Evolutionary conservation across 768 basidiomycete genomes (phyloP).

Genomic region (Gautieria morchelliformis): DNA sequence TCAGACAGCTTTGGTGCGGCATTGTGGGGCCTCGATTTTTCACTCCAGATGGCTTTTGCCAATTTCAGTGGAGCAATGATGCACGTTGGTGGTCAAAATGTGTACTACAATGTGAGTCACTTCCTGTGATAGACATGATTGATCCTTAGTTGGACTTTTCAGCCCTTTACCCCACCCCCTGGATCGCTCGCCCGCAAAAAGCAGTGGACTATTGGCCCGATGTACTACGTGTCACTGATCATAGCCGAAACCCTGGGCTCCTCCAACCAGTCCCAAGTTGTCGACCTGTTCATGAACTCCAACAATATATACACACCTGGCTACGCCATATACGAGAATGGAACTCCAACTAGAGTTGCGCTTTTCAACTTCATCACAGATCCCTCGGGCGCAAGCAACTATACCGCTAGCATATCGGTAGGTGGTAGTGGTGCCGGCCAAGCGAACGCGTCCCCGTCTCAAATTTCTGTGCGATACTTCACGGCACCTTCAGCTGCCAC

Average conservation of each 20-base stretch:
- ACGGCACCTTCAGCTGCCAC: slow-evolving; percentile 41
- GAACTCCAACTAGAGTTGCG: slow-evolving; percentile 47
- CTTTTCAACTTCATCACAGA: slow-evolving; percentile 71
- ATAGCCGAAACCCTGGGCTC: slow-evolving; percentile 65
- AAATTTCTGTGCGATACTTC: slow-evolving; percentile 45
- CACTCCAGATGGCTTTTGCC: slow-evolving; percentile 43
- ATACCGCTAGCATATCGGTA: slow-evolving; percentile 40
- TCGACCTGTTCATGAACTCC: slow-evolving; percentile 50
- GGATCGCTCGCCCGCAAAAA: slow-evolving; percentile 42
- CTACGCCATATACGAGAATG: slow-evolving; percentile 71
- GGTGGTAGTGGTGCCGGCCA: slow-evolving; percentile 33
- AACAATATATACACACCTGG: slow-evolving; percentile 48
- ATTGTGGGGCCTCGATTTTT: slow-evolving; percentile 56
- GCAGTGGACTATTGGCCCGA: slow-evolving; percentile 65
- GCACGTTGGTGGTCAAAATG: slow-evolving; percentile 55
- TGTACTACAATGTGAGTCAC: slow-evolving; percentile 50
- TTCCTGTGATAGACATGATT: slow-evolving; percentile 28
- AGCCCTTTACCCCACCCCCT: slow-evolving; percentile 36
- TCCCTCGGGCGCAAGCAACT: slow-evolving; percentile 41
- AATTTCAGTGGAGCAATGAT: slow-evolving; percentile 43
- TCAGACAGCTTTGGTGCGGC: slow-evolving; percentile 52
- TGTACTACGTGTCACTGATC: slow-evolving; percentile 66
- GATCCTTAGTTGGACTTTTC: not conserved
- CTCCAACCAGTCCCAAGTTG: slow-evolving; percentile 51
- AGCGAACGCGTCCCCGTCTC: slow-evolving; percentile 29